Conservation (phyloP, 75 land plant genomes). For the Chamaecyparis obtusa region DNA sequence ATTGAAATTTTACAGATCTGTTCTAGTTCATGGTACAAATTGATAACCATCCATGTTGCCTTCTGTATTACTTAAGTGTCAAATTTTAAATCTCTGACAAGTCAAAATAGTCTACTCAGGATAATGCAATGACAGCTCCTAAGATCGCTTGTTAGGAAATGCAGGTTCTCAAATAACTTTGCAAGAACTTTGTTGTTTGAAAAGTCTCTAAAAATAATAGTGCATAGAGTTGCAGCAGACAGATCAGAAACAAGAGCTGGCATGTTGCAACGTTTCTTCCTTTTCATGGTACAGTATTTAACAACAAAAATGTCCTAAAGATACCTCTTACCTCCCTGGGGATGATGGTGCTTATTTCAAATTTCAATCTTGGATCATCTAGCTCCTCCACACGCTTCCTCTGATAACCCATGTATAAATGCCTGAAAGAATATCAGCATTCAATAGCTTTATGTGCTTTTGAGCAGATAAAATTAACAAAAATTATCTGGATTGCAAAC, state of each 20-base stretch:
- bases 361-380: slow-evolving; percentile 77
- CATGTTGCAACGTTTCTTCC: background rate
- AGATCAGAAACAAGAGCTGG: background rate
- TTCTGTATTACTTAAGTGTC: background rate
- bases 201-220: background rate
- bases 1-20: background rate
- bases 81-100: background rate
- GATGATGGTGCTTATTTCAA: slow-evolving; percentile 77
- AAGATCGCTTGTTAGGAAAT: too few relatives aligned
- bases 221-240: background rate
- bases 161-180: background rate
- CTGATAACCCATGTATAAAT: slow-evolving; percentile 66
- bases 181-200: background rate
- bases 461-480: background rate
- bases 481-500: background rate
- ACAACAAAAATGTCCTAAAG: background rate
- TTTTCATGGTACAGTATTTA: background rate
- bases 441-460: background rate
- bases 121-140: background rate
- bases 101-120: background rate
- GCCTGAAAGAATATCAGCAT: slow-evolving; percentile 36
- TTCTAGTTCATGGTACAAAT: slow-evolving; percentile 2
- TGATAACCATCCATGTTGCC: background rate
- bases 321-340: slow-evolving; percentile 53
- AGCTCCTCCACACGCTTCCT: slow-evolving; percentile 63